A percentile compares a stretch with the other conserved stretches of the same genome.
Conservation (phyloP, 345 rosid genomes). For the Kernera saxatilis region DNA sequence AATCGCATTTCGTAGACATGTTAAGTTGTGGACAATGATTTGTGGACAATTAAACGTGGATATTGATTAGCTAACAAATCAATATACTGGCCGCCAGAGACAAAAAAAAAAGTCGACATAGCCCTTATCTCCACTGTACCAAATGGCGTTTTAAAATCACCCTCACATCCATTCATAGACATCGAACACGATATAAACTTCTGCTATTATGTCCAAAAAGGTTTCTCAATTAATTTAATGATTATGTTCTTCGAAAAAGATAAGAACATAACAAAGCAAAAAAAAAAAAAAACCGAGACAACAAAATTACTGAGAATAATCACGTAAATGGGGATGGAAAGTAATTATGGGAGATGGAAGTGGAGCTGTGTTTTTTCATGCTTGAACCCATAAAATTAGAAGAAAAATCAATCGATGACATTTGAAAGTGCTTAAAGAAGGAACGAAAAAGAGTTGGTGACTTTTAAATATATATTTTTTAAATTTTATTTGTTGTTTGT, state of each 20-base stretch:
- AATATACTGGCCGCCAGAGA: slow-evolving; percentile 39
- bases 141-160: slow-evolving; percentile 40
- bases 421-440: not conserved
- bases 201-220: slow-evolving; percentile 2
- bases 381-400: slow-evolving; percentile 21
- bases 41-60: no score
- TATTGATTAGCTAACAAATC: no score
- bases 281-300: not conserved
- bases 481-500: not conserved
- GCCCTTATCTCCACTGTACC: slow-evolving; percentile 52
- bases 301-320: not conserved
- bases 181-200: slow-evolving; percentile 27
- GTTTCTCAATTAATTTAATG: not conserved
- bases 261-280: not conserved
- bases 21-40: no score
- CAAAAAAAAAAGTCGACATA: slow-evolving; percentile 38
- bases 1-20: no score
- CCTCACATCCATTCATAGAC: slow-evolving; percentile 80
- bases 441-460: not conserved
- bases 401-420: slow-evolving; percentile 22
- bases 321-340: not conserved
- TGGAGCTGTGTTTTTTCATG: slow-evolving; percentile 7
- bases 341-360: slow-evolving; percentile 2
- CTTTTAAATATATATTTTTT: not conserved
- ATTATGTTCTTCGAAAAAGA: not conserved